A percentile compares a stretch with the other conserved stretches of the same genome.
phyloP scores from a whole-genome alignment of 345 rosid species.

The Camelina sativa region DNA sequence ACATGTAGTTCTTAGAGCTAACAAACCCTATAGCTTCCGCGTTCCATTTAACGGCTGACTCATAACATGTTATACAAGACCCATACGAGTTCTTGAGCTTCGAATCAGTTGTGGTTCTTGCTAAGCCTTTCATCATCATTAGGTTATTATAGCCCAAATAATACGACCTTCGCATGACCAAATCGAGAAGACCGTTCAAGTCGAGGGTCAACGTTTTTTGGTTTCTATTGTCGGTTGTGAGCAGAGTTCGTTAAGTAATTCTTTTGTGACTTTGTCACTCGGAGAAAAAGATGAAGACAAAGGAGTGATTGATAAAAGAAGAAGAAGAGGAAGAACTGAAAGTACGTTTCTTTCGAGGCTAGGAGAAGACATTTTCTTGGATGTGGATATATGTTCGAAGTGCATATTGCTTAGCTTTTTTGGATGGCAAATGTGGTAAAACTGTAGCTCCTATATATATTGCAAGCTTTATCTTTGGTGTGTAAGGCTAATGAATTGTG shows the following conservation, averaged over 20 bases:
- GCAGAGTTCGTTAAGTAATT: not conserved
- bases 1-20: no score
- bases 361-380: conserved; percentile 29
- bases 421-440: not conserved
- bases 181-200: no score
- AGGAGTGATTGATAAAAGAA: conserved; percentile 29
- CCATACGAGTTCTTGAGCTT: no score
- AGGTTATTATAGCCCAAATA: no score
- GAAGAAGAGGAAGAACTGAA: conserved; percentile 22
- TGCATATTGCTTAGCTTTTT: not conserved
- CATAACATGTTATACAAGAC: no score
- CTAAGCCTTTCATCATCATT: no score
- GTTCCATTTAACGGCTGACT: no score
- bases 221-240: no score
- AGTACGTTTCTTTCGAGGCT: conserved; percentile 15
- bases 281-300: conserved; percentile 28
- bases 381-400: not conserved
- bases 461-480: not conserved
- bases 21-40: no score
- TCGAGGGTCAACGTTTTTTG: no score
- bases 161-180: no score
- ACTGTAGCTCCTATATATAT: not conserved
- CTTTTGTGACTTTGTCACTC: conserved; percentile 29
- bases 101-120: no score
- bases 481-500: not conserved